Base-by-base conservation (phyloP, 106 monocot genomes). In the Phalaenopsis aphrodite region DNA sequence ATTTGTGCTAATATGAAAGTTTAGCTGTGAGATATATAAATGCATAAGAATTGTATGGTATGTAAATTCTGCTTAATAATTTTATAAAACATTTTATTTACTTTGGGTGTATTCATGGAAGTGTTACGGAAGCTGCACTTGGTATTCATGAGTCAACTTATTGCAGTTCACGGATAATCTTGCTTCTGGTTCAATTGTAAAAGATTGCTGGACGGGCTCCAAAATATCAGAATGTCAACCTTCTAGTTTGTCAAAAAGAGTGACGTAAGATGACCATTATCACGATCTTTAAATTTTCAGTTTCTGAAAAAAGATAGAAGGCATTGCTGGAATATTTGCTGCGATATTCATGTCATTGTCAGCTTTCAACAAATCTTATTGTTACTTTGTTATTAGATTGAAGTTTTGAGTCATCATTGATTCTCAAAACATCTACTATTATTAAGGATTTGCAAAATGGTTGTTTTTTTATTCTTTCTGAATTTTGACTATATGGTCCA, bases 81-180 rank as follows among this genome's bases (percentile, higher is more conserved):
- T 18, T 45, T 74, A 5, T 42, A 42, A 18, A 41, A 43, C 41
- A 19, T 19, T 74, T 74, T 74, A 16, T 17, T 56, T 56, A 10
- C 56, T 72, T 72, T 38, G 72, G 17, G 8, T 12, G 8, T 11
- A 42, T 45, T 19, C 41, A 43, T 74, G 41, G 19, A 18, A 45
- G 42, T 36, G 74, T 74, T 74, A 18, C 5, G 74, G 42, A 74
- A 74, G 43, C 19, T 74, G 43, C 19, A 42, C 17, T 74, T 74
- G 15, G 42, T 76, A 48, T n/a, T 75, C 21, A 76, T 49, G 3
- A 49, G 43, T 49, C 47, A 41, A 18, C 5, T 76, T 47, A 8
- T 49, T 30, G 49, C 88, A 88, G 86, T 61, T 9, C 68, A 36
- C 14, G 21, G 56, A 81, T 42, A 65, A 52, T 77, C 61, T 65